Conservation (phyloP, 2,329 filamentous ascomycete species). For the Xylaria arbuscula region DNA sequence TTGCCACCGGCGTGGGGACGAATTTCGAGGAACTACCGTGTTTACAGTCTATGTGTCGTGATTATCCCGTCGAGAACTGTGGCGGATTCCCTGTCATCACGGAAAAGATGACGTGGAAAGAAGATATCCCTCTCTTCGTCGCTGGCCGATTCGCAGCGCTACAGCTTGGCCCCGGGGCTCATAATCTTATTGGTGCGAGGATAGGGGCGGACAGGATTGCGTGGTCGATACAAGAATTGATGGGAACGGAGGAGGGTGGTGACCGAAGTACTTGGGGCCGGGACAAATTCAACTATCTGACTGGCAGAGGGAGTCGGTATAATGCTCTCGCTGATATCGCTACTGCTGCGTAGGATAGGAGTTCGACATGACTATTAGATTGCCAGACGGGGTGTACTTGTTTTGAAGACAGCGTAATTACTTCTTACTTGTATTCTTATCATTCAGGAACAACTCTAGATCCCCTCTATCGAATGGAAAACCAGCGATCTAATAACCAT, state of each 20-base stretch:
- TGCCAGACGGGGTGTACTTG: neutral
- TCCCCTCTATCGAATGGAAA: neutral
- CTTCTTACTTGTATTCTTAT: neutral
- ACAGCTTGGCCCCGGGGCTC: constrained; percentile 76
- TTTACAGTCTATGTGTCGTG: constrained; percentile 66
- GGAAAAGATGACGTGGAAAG: constrained; percentile 79
- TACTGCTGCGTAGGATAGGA: neutral
- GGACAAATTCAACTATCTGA: constrained; percentile 49
- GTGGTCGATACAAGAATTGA: constrained; percentile 73
- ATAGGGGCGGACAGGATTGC: constrained; percentile 78
- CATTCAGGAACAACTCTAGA: neutral
- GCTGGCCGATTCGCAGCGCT: constrained; percentile 75
- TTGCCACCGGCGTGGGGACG: constrained; percentile 77
- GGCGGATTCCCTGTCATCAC: constrained; percentile 79
- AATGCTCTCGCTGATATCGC: constrained; percentile 45
- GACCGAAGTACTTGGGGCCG: constrained; percentile 38
- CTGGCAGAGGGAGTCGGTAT: constrained; percentile 57
- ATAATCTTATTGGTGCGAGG: constrained; percentile 79
- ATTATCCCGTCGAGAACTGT: constrained; percentile 70
- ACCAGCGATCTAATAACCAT: neutral
- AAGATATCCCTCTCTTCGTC: constrained; percentile 78
- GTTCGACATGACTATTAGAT: neutral
- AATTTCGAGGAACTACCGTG: constrained; percentile 71
- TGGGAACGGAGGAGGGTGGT: constrained; percentile 52
- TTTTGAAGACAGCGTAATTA: neutral